These are phyloP conservation scores for Cadophora gregata DNA, from an alignment of 2,329 filamentous ascomycete genomes.

Conservation along the genomic window DNA sequence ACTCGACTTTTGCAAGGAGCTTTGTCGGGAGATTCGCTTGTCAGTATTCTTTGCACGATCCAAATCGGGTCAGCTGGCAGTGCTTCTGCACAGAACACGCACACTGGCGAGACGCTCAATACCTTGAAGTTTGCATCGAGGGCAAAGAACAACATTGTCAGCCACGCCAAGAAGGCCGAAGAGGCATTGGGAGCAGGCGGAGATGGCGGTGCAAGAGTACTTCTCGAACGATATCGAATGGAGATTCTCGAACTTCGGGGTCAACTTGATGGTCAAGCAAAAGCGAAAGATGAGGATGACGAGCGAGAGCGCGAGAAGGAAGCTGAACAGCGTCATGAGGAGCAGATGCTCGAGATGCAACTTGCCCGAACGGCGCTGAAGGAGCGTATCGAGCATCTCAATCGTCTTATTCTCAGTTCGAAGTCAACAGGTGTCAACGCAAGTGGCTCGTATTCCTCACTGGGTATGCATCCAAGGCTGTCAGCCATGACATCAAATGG, in stretches of 20 bases:
- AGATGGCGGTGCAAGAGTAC: constrained; percentile 85
- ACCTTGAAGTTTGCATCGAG: constrained; percentile 96
- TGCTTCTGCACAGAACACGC: constrained; percentile 71
- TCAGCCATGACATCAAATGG: constrained; percentile 50
- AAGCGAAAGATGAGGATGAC: constrained; percentile 69
- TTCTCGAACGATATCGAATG: constrained; percentile 91
- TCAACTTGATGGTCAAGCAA: constrained; percentile 84
- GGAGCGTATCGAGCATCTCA: constrained; percentile 96
- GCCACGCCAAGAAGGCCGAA: constrained; percentile 92
- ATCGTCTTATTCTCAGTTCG: constrained; percentile 91
- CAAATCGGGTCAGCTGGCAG: constrained; percentile 82
- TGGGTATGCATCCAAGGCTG: constrained; percentile 68
- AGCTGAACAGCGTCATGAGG: constrained; percentile 85
- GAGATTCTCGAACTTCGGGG: constrained; percentile 84
- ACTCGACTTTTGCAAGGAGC: constrained; percentile 92
- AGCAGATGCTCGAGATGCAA: constrained; percentile 99
- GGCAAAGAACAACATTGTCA: constrained; percentile 97
- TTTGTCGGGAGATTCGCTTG: constrained; percentile 88
- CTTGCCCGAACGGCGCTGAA: constrained; percentile 93
- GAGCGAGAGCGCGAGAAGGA: constrained; percentile 79
- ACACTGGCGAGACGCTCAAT: constrained; percentile 89
- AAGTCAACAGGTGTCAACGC: constrained; percentile 94
- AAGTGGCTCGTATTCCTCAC: constrained; percentile 72
- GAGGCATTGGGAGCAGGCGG: constrained; percentile 81
- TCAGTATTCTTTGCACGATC: constrained; percentile 97